Evolutionary conservation across 139 green algal species (phyloP).

Genomic region (Nannochloris sp.): DNA sequence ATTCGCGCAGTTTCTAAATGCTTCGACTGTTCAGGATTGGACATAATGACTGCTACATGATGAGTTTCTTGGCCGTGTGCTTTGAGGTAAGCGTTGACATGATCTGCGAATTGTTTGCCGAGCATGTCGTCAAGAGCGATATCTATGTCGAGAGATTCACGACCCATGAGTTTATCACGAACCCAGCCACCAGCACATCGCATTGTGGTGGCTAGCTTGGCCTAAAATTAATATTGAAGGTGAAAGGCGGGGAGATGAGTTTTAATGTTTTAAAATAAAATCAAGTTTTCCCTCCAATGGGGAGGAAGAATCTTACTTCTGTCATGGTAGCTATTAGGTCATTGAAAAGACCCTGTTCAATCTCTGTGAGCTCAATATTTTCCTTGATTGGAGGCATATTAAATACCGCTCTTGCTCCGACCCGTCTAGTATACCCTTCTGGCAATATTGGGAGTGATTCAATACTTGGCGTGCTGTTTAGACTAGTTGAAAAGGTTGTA

Average conservation of each 20-base stretch:
- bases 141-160: conserved; percentile 88
- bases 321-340: conserved; percentile 55
- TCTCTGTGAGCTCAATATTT: conserved; percentile 46
- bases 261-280: not conserved
- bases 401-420: no score
- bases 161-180: conserved; percentile 89
- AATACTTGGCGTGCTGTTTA: no score
- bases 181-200: conserved; percentile 95
- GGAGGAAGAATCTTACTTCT: conserved; percentile 15
- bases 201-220: conserved; percentile 46
- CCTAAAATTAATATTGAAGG: not conserved
- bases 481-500: no score
- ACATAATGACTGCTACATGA: conserved; percentile 80
- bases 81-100: conserved; percentile 75
- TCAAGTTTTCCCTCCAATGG: not conserved
- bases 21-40: conserved; percentile 97
- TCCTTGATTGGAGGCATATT: conserved; percentile 30
- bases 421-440: no score
- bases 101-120: conserved; percentile 79
- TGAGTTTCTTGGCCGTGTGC: conserved; percentile 44
- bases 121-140: conserved; percentile 91
- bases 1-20: conserved; percentile 96
- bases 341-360: conserved; percentile 69
- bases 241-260: not conserved
- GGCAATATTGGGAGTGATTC: no score